These are phyloP conservation scores for Russula vinacea DNA, from an alignment of 768 basidiomycete species.

Conservation along the genomic window DNA sequence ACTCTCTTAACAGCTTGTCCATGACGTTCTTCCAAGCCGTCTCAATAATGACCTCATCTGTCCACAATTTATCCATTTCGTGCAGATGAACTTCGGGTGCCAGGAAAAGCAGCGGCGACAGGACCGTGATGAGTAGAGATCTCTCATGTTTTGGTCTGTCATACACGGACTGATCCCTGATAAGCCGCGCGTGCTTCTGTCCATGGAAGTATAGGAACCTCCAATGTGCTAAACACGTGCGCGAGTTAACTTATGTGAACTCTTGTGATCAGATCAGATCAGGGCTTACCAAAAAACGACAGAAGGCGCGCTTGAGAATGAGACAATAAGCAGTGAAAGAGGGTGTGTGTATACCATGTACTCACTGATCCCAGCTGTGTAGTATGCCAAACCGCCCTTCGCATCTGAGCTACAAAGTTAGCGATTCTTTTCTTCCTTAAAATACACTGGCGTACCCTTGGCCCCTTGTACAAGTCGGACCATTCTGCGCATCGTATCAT, in stretches of 20 bases:
- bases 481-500: slow-evolving; percentile 15
- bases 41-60: slow-evolving; percentile 17
- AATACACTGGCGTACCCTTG: not conserved
- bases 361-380: slow-evolving; percentile 15
- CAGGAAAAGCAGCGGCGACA: slow-evolving; percentile 21
- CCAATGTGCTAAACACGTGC: slow-evolving; percentile 15
- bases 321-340: not conserved
- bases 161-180: slow-evolving; percentile 10
- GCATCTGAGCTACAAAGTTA: slow-evolving; percentile 6
- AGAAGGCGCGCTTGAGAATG: slow-evolving; percentile 13
- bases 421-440: not conserved
- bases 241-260: too few species aligned
- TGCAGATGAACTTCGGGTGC: slow-evolving; percentile 20
- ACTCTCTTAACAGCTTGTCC: slow-evolving; percentile 11
- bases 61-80: slow-evolving; percentile 17
- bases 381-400: slow-evolving; percentile 1
- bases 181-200: slow-evolving; percentile 16
- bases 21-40: slow-evolving; percentile 18
- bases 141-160: not conserved
- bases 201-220: slow-evolving; percentile 24
- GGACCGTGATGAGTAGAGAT: slow-evolving; percentile 15
- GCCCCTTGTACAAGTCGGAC: slow-evolving; percentile 13
- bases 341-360: not conserved
- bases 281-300: slow-evolving; percentile 15
- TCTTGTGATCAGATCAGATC: not conserved